Base-by-base conservation (phyloP, 129 eudicot species). In the Centrapalus pauciflorus region DNA sequence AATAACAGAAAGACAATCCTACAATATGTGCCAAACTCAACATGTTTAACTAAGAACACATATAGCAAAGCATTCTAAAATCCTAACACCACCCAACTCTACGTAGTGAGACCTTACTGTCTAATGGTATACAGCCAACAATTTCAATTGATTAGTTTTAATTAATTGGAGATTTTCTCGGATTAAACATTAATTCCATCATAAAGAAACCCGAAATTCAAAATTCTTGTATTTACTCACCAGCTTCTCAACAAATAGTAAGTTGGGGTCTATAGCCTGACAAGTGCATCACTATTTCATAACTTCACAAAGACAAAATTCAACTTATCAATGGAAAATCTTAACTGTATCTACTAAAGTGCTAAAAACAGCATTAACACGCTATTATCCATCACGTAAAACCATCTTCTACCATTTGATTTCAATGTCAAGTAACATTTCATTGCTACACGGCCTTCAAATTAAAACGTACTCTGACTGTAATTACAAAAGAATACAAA, bases 351-450 rank as follows among this genome's bases (percentile, higher is more conserved):
- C 63, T 29, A 29, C 14, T 1, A 62, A 62, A 40, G 25, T 29
- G 14, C 14, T 1, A 62, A 62, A 40, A 40, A 43, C 26, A 64
- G 9, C 70, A 45, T 45, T 16, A 55, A 64, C 45, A 62, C 49
- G 7, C 33, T 21, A 50, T 66, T 17, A 66, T 28, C 59, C 58
- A 65, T 45, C 29, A 65, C 16, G 0, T 3, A 64, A 17, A 27
- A 4, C 3, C 10, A 14, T 45, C 16, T 9, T 5, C 8, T 20
- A 50, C 1, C 61, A 66, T 0, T 66, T 52, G 0, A 5, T 45
- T 33, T 24, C 10, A 0, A 30, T 11, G 46, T 45, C 59, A 65
- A 65, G 20, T 65, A 28, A 41, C 20, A 19, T 17, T 17, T 29
- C 46, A 28, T 28, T 30, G 20, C 59, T 65, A 48, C 45, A 65